Evolutionary conservation across 768 basidiomycete species (phyloP), one percentile per base, ranked within the genome.

Genomic region (Pleurotus cornucopiae): DNA sequence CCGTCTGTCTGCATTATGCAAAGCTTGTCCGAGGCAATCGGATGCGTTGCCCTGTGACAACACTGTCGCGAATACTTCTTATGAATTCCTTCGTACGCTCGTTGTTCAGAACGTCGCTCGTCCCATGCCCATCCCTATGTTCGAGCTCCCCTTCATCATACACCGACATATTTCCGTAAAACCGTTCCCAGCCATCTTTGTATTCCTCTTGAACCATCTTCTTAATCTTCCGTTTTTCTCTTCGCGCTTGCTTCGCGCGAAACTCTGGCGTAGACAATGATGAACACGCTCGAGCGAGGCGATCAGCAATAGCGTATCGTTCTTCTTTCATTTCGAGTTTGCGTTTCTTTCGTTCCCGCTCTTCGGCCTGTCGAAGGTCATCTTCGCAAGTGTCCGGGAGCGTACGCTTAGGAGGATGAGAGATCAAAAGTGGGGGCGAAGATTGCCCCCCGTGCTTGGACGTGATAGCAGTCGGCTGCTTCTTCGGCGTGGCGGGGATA

Each of bases 141-240:
- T 61, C 40, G 67, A 70, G 71, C 70, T 71, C 73, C 20, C 58
- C 57, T 53, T 70, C 66, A 55, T 71, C 67, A 49, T 69, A 56
- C 18, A 45, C 68, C 11, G 39, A n/a, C 16, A 53, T 20, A 14
- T 21, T 21, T 20, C 43, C 38, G 12, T 16, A 14, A 18, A 53
- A 12, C 16, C 21, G 21, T 14, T 39, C 20, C 41, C n/a, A 16
- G 14, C 41, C 41, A 44, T n/a, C 41, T 6, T 44, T 44, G 20
- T 44, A 44, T 21, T 44, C n/a, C 9, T 44, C 41, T 44, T 21
- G n/a, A 9, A 44, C 41, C n/a, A n/a, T 21, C n/a, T 44, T 21
- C 20, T 21, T n/a, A 0, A 44, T 21, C 20, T 21, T n/a, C 20
- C 41, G 11, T 14, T n/a, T n/a, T 13, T 44, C 41, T 44, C 41